Evolutionary conservation across 306 rosid species (phyloP).

Genomic region (Cucumis melo): DNA sequence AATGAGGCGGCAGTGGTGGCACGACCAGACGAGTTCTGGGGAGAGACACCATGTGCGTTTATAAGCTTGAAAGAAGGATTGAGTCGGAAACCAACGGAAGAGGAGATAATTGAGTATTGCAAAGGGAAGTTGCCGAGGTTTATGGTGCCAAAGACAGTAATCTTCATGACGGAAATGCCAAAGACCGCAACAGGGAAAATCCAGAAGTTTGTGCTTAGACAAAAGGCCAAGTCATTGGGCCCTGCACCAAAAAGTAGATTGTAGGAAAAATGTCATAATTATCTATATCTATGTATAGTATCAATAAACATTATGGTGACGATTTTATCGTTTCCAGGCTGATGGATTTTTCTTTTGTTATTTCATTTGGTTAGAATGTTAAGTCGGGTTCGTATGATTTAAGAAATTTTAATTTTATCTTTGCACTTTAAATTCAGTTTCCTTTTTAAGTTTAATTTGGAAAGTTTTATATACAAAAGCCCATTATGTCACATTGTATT

Average conservation of each 20-base stretch:
- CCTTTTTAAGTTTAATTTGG: too few species aligned
- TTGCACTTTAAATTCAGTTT: too few species aligned
- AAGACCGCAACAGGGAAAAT: slow-evolving; percentile 62
- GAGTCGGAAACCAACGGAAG: slow-evolving; percentile 22
- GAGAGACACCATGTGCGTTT: slow-evolving; percentile 75
- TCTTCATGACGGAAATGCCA: slow-evolving; percentile 43
- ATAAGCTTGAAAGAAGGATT: slow-evolving; percentile 36
- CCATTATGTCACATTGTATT: too few species aligned
- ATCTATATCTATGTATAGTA: too few species aligned
- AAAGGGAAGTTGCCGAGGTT: slow-evolving; percentile 34
- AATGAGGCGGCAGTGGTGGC: slow-evolving; percentile 76
- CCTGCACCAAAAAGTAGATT: slow-evolving; percentile 16
- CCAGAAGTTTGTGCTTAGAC: slow-evolving; percentile 37
- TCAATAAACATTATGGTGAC: too few species aligned
- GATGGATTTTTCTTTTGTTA: too few species aligned
- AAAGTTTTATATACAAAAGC: too few species aligned
- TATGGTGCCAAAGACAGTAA: slow-evolving; percentile 59
- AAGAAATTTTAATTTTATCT: too few species aligned
- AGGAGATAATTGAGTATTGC: slow-evolving; percentile 39
- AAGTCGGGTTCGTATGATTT: too few species aligned
- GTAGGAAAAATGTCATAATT: neutral
- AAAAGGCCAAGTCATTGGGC: slow-evolving; percentile 38
- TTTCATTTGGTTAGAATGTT: too few species aligned
- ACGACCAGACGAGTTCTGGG: slow-evolving; percentile 51
- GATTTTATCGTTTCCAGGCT: too few species aligned